Percentiles rank a stretch among this genome's conserved stretches.
These are phyloP conservation scores for Sugiyamaella grinbergsii DNA, from an alignment of 1,139 yeast genomes.

Conservation along the genomic window DNA sequence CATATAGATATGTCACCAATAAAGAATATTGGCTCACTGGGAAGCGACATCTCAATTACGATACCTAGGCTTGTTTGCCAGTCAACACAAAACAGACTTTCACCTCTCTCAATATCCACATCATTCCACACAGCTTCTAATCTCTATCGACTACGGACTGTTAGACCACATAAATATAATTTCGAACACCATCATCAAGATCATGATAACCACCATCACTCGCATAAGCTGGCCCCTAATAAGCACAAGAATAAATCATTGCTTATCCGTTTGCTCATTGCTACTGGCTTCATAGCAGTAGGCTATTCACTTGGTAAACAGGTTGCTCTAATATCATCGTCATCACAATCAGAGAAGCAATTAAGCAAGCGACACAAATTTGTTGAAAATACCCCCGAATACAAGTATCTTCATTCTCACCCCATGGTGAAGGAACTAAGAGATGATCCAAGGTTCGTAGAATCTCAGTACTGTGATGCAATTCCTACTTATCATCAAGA, in stretches of 20 bases:
- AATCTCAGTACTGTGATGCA: slow-evolving; percentile 33
- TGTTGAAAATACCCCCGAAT: slow-evolving; percentile 24
- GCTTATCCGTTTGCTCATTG: not conserved
- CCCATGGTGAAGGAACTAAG: slow-evolving; percentile 31
- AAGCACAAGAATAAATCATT: not conserved
- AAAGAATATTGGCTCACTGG: not conserved
- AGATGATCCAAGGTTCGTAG: slow-evolving; percentile 26
- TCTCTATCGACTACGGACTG: not conserved
- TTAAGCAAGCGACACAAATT: slow-evolving; percentile 12
- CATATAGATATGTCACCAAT: not conserved
- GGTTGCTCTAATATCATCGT: slow-evolving; percentile 4
- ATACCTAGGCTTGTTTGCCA: no score
- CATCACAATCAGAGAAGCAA: slow-evolving; percentile 3
- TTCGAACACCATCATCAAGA: slow-evolving; percentile 9
- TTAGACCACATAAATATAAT: not conserved
- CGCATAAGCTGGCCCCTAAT: not conserved
- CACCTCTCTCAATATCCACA: not conserved
- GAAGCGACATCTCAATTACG: not conserved
- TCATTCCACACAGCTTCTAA: slow-evolving; percentile 1
- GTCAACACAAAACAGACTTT: not conserved
- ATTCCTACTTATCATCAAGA: slow-evolving; percentile 34
- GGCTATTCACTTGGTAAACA: slow-evolving; percentile 16
- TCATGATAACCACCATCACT: not conserved
- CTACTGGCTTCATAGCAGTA: not conserved
- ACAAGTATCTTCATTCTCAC: slow-evolving; percentile 29